Evolutionary conservation across 176 grass and related monocot genomes (phyloP), one percentile per base, ranked within the genome.

Genomic region (Zoysia japonica): DNA sequence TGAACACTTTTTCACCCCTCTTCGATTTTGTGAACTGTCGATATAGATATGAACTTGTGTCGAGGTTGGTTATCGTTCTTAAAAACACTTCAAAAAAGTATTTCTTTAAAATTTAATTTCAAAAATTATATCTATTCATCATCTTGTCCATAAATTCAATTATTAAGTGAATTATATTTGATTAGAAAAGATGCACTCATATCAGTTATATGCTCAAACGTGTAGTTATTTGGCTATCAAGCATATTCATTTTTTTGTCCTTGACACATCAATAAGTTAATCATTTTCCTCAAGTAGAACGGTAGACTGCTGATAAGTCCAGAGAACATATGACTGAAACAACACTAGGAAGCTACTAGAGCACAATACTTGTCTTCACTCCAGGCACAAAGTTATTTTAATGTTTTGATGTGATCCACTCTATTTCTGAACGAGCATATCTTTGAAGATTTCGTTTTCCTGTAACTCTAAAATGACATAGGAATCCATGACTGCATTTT

Each of bases 271-370:
- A 38, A 4, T 7, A 36, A 50, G 50, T 44, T 65, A 19, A 61
- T 59, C 12, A 57, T 80, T 85, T 70, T 68, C 12, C 19, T 74
- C 42, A 54, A 61, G 28, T 53, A 70, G 35, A 61, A 84, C 65
- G 80, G 51, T 80, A 13, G 3, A 54, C 4, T n/a, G 12, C 13
- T 6, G 62, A 50, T 87, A 55, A 10, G 36, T 80, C 16, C 75
- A 85, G 36, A 85, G 42, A 81, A 70, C 63, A 49, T 65, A 35
- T 19, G 57, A 80, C 8, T 67, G 70, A 57, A 84, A 39, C 70
- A 69, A 62, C 5, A 56, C 66, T 35, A 13, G 12, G 4, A 75
- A 62, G 81, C 47, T 47, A 75, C 71, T 70, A 59, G 62, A 55
- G 11, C 74, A 63, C 17, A 55, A 20, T 56, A 80, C 37, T 65